Evolutionary conservation across 441 rosid species (phyloP).

Genomic region (Cnidoscolus chayamansa): DNA sequence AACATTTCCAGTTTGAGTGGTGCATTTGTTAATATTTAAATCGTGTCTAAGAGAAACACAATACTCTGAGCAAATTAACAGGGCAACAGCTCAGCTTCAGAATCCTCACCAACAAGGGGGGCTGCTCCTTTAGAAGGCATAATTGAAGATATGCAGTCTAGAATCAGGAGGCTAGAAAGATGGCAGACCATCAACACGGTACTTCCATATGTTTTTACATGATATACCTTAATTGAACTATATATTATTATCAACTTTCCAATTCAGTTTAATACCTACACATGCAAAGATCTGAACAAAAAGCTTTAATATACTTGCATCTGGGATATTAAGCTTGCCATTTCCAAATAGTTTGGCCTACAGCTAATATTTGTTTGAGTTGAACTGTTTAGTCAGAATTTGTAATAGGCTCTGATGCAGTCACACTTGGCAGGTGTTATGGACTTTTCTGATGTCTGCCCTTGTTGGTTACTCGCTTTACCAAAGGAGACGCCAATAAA

Average conservation of each 20-base stretch:
- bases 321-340: no score
- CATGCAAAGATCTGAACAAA: no score
- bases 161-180: slow-evolving; percentile 88
- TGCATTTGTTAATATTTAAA: not conserved
- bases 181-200: slow-evolving; percentile 96
- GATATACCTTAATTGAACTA: no score
- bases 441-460: slow-evolving; percentile 98
- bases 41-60: not conserved
- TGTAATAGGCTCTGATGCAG: slow-evolving; percentile 1
- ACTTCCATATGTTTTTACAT: slow-evolving; percentile 1
- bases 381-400: not conserved
- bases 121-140: slow-evolving; percentile 59
- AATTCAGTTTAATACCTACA: no score
- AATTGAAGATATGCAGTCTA: slow-evolving; percentile 82
- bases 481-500: slow-evolving; percentile 76
- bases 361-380: not conserved
- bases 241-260: no score
- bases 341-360: not conserved
- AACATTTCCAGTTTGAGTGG: not conserved
- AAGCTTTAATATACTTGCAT: no score
- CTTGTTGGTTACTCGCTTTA: slow-evolving; percentile 94
- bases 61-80: slow-evolving; percentile 28
- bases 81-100: slow-evolving; percentile 75
- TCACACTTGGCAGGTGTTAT: slow-evolving; percentile 52
- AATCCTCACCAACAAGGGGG: slow-evolving; percentile 75